Base-by-base conservation (phyloP, 164 flowering plant genomes). In the Santalum album region DNA sequence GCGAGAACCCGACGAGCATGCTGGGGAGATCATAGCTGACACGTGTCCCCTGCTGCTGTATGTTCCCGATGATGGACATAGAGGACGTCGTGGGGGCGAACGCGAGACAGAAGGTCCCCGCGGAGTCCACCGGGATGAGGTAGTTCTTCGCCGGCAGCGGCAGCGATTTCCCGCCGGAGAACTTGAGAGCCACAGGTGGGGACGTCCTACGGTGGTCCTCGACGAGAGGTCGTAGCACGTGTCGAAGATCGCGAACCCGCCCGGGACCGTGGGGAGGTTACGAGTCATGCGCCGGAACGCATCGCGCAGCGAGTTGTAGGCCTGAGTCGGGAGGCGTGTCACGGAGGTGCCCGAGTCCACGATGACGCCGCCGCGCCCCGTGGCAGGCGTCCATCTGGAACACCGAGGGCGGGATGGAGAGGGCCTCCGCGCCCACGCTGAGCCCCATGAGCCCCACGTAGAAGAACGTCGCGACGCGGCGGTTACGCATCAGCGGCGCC, bases 331-430 rank as follows among this genome's bases (percentile, higher is more conserved):
- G 20, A 80, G 23, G 38, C 86, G 75, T 32, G 83, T 80, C 21
- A 80, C 53, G 43, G 83, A 73, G 7, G 86, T 80, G 0, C 86
- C 86, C 2, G 78, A 80, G 44, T 80, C 86, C 12, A 75, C 75
- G 55, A 80, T 80, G 6, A 46, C 23, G 1, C 86, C 79, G 34
- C 61, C 22, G 7, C 12, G 5, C 34, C 86, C 86, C 2, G 72
- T 23, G 1, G 42, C 42, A 24, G 1, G 42, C 42, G 42, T 38
- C 42, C 42, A 38, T 38, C 16, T 38, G 16, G 42, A 80, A 80
- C 7, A 61, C 19, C 12, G 75, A 58, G 26, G 74, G 55, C 7
- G 86, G 69, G 44, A 78, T 54, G 0, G 72, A 21, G 4, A 80
- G 45, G 43, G 17, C 0, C 12, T 52, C n/a, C 0, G 81, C 83